Percentiles rank a stretch among this genome's conserved stretches.
These are phyloP conservation scores for Triangularia verruculosa DNA, from an alignment of 2,329 filamentous ascomycete species.

Conservation along the genomic window DNA sequence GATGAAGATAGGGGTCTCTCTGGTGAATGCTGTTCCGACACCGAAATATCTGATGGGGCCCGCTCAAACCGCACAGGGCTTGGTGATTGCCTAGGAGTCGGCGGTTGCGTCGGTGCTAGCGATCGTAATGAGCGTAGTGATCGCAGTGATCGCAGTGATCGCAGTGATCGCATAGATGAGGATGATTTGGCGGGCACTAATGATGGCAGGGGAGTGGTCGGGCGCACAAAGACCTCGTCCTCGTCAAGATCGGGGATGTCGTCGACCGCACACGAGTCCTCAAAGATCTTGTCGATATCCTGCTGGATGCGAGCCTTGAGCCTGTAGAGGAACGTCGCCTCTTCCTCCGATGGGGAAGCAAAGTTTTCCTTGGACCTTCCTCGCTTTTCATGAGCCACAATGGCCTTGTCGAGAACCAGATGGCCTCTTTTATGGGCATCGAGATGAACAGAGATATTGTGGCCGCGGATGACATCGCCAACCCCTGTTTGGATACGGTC, in stretches of 20 bases:
- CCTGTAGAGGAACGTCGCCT: slow-evolving; percentile 38
- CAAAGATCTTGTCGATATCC: slow-evolving; percentile 49
- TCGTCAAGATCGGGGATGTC: slow-evolving; percentile 32
- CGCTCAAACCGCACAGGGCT: slow-evolving; percentile 4
- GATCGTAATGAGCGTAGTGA: background rate
- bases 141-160: background rate
- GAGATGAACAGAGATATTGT: slow-evolving; percentile 46
- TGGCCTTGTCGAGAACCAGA: slow-evolving; percentile 48
- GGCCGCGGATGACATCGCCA: slow-evolving; percentile 45
- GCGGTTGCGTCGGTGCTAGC: background rate
- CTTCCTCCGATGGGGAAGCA: slow-evolving; percentile 36
- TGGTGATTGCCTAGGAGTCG: background rate
- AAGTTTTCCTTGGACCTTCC: slow-evolving; percentile 33
- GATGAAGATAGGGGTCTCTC: background rate
- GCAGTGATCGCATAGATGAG: background rate
- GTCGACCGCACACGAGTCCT: slow-evolving; percentile 48
- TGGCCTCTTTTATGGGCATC: slow-evolving; percentile 52
- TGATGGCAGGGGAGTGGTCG: slow-evolving; percentile 5
- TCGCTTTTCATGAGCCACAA: slow-evolving; percentile 40
- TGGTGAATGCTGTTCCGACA: background rate
- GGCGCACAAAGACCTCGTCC: slow-evolving; percentile 10
- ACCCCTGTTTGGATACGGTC: slow-evolving; percentile 52
- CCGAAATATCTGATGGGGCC: background rate
- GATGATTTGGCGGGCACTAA: background rate
- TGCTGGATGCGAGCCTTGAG: slow-evolving; percentile 45